Conservation (phyloP, 1,284 basidiomycete genomes). For the Ceratobasidium sp. region DNA sequence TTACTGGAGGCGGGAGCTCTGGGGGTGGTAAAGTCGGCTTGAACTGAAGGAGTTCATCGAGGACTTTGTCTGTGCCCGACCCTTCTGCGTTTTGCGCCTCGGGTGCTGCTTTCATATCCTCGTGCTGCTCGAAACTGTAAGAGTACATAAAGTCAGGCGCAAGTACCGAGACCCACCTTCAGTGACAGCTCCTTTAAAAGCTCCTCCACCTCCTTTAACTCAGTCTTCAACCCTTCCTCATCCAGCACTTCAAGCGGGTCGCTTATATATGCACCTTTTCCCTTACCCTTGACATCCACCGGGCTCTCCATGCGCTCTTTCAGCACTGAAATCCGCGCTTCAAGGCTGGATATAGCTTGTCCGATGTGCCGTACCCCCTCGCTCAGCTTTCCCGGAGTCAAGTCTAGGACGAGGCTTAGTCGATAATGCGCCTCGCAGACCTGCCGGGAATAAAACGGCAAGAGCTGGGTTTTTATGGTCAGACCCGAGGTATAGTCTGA, state of each 20-base stretch:
- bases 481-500: constrained; percentile 80
- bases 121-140: constrained; percentile 61
- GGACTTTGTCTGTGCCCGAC: constrained; percentile 61
- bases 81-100: constrained; percentile 55
- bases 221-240: constrained; percentile 70
- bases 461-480: constrained; percentile 69
- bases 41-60: constrained; percentile 65
- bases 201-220: constrained; percentile 77
- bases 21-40: constrained; percentile 50
- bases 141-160: neutral
- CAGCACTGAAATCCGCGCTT: constrained; percentile 70
- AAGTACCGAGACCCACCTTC: constrained; percentile 63
- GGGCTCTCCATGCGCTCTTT: constrained; percentile 56
- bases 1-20: constrained; percentile 47
- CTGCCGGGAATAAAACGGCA: constrained; percentile 80
- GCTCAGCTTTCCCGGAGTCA: constrained; percentile 78
- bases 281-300: constrained; percentile 66
- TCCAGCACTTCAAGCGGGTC: constrained; percentile 57
- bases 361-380: constrained; percentile 81
- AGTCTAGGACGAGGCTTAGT: constrained; percentile 85
- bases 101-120: constrained; percentile 82
- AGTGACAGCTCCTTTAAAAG: constrained; percentile 78
- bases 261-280: constrained; percentile 59
- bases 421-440: constrained; percentile 91
- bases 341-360: constrained; percentile 76